Percentiles rank a stretch among this genome's conserved stretches.
These are phyloP conservation scores for Mrakia gelida DNA, from an alignment of 768 basidiomycete species.

Conservation along the genomic window DNA sequence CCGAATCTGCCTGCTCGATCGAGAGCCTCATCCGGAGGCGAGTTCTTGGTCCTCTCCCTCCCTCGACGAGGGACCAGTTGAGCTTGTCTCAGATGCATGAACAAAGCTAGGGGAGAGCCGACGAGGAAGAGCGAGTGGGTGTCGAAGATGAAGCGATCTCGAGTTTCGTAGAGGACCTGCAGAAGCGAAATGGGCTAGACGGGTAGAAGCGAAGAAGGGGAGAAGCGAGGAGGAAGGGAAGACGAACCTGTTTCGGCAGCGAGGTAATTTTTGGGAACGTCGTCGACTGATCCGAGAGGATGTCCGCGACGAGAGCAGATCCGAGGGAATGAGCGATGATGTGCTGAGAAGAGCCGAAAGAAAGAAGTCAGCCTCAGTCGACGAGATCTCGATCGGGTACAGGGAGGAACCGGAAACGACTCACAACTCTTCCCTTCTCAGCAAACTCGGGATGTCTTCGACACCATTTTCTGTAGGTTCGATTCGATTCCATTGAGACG, in stretches of 20 bases:
- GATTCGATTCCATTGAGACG: constrained; percentile 42
- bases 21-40: constrained; percentile 50
- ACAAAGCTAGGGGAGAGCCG: constrained; percentile 49
- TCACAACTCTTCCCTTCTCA: constrained; percentile 43
- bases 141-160: constrained; percentile 40
- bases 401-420: not conserved
- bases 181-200: not conserved
- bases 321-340: constrained; percentile 51
- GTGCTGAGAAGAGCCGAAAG: constrained; percentile 37
- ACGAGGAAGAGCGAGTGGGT: constrained; percentile 46
- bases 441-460: constrained; percentile 49
- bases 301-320: constrained; percentile 47
- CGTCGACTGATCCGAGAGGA: constrained; percentile 49
- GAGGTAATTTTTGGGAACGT: constrained; percentile 45
- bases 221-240: constrained; percentile 25
- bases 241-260: constrained; percentile 42
- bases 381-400: not conserved
- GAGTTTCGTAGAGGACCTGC: constrained; percentile 41
- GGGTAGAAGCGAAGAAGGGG: constrained; percentile 35
- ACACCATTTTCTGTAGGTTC: constrained; percentile 49
- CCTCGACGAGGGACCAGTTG: constrained; percentile 47
- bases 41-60: constrained; percentile 36
- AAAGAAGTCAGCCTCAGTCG: not conserved
- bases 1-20: constrained; percentile 49
- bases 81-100: constrained; percentile 49